Conservation (phyloP, 768 basidiomycete species). For the Psilocybe azurescens region DNA sequence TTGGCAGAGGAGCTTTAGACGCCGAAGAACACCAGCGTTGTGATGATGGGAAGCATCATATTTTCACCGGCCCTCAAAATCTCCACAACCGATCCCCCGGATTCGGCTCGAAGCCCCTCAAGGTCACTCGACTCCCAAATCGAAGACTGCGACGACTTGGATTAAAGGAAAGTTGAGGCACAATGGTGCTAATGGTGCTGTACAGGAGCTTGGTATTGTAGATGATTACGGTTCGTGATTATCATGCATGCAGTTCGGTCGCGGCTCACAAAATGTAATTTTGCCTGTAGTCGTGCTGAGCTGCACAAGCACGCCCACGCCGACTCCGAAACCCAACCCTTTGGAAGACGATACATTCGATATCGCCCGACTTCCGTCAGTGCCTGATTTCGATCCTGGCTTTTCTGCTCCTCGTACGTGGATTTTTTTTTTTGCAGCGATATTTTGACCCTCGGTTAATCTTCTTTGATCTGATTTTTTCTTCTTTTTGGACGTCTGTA, state of each 20-base stretch:
- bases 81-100: neutral
- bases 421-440: neutral
- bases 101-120: constrained; percentile 11
- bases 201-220: neutral
- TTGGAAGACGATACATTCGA: constrained; percentile 14
- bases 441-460: no score
- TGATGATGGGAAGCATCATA: neutral
- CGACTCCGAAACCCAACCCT: neutral
- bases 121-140: constrained; percentile 11
- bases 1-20: neutral
- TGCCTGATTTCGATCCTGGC: constrained; percentile 13
- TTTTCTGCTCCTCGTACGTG: constrained; percentile 10
- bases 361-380: neutral
- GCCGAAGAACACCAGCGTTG: neutral
- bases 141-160: neutral
- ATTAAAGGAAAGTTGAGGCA: neutral
- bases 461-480: no score
- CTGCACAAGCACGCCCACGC: neutral
- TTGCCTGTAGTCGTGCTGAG: neutral
- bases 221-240: constrained; percentile 6
- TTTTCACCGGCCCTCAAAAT: no score
- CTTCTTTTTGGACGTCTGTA: neutral
- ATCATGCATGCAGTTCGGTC: neutral
- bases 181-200: neutral
- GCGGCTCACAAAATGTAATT: neutral